Evolutionary conservation across 2,329 filamentous ascomycete species (phyloP).

Genomic region (Penicillium sp.): DNA sequence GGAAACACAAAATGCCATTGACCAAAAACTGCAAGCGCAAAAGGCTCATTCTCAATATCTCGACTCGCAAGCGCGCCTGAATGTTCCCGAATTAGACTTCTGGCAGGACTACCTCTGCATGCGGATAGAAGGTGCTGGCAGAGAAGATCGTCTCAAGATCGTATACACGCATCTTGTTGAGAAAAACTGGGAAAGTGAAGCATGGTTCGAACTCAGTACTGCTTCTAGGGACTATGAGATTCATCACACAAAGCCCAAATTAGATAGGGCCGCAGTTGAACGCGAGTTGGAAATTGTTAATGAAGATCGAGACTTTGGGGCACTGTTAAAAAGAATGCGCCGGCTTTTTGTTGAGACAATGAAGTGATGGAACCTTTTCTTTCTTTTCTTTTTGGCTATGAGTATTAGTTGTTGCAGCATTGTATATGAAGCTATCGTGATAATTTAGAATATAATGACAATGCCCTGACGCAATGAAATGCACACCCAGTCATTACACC

Average conservation of each 20-base stretch:
- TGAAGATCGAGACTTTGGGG: constrained; percentile 56
- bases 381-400: not conserved
- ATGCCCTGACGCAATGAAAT: not conserved
- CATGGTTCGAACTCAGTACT: constrained; percentile 88
- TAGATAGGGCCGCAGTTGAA: constrained; percentile 54
- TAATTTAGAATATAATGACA: constrained; percentile 15
- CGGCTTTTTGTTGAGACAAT: constrained; percentile 55
- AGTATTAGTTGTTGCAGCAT: not conserved
- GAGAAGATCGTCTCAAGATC: constrained; percentile 82
- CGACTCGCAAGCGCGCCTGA: constrained; percentile 80
- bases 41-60: constrained; percentile 61
- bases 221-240: constrained; percentile 80
- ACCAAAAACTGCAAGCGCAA: constrained; percentile 43
- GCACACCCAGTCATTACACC: not conserved
- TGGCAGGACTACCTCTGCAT: constrained; percentile 91
- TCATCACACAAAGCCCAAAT: constrained; percentile 67
- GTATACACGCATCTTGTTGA: constrained; percentile 84
- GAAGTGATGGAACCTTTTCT: constrained; percentile 34
- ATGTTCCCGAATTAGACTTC: constrained; percentile 89
- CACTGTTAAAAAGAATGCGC: constrained; percentile 61
- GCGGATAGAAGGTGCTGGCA: constrained; percentile 81
- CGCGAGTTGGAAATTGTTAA: constrained; percentile 55
- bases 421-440: not conserved
- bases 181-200: constrained; percentile 81
- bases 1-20: constrained; percentile 45